Evolutionary conservation across 2,329 filamentous ascomycete genomes (phyloP).

Genomic region (Pyrenophora teres): DNA sequence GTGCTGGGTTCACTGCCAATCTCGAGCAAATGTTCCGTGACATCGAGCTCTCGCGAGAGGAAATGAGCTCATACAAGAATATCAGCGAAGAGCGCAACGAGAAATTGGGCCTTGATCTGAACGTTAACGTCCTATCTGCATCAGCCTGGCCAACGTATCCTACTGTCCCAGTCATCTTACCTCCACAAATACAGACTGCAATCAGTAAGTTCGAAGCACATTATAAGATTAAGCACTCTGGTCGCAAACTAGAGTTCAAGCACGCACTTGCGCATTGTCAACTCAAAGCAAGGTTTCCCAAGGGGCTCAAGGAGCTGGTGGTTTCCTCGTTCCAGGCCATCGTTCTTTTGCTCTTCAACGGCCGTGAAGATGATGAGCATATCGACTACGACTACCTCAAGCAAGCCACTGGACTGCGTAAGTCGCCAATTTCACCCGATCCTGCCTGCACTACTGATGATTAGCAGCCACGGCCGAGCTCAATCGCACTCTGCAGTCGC

Average conservation of each 20-base stretch:
- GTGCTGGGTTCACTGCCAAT: constrained; percentile 92
- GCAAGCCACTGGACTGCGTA: constrained; percentile 72
- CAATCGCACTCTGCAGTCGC: constrained; percentile 87
- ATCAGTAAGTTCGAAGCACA: constrained; percentile 81
- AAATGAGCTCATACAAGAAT: constrained; percentile 86
- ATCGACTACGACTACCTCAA: constrained; percentile 78
- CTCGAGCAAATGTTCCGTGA: constrained; percentile 99
- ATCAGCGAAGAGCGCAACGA: constrained; percentile 65
- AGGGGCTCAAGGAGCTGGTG: constrained; percentile 82
- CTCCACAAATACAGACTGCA: constrained; percentile 73
- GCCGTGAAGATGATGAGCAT: constrained; percentile 63
- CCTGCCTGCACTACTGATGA: constrained; percentile 13
- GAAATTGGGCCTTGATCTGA: constrained; percentile 68
- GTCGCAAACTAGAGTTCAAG: constrained; percentile 87
- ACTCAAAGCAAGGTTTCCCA: constrained; percentile 78
- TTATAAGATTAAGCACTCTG: constrained; percentile 88
- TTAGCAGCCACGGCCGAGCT: constrained; percentile 72
- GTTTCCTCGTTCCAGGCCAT: constrained; percentile 93
- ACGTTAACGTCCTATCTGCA: constrained; percentile 87
- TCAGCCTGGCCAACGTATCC: constrained; percentile 93
- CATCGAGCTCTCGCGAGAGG: constrained; percentile 88
- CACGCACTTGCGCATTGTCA: constrained; percentile 91
- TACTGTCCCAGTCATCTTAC: constrained; percentile 75
- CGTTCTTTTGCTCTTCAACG: constrained; percentile 89
- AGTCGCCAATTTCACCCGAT: constrained; percentile 33